Percentiles rank a stretch among this genome's conserved stretches.
Evolutionary conservation across 2,329 filamentous ascomycete species (phyloP).

Genomic region (Microcera coccophila): DNA sequence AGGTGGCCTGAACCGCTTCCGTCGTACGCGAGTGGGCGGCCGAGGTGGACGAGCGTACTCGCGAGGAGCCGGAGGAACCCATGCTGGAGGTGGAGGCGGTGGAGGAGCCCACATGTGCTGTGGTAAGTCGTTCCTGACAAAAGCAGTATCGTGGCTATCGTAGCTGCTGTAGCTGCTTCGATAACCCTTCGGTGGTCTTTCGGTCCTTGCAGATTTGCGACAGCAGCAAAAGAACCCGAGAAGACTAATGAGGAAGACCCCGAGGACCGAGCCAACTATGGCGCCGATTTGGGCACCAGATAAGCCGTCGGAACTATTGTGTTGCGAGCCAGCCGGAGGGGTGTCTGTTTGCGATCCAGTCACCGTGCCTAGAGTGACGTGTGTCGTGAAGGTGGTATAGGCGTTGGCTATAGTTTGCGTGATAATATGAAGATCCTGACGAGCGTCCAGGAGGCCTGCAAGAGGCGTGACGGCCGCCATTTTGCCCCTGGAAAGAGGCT

Average conservation of each 20-base stretch:
- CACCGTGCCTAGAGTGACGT: constrained; percentile 29
- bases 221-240: constrained; percentile 32
- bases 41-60: no score
- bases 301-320: constrained; percentile 22
- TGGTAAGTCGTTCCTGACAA: no score
- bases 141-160: no score
- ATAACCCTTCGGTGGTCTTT: constrained; percentile 12
- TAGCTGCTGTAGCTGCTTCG: constrained; percentile 11
- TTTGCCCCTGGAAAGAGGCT: neutral
- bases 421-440: constrained; percentile 29
- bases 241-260: constrained; percentile 33
- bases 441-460: constrained; percentile 11
- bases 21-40: no score
- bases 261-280: constrained; percentile 39
- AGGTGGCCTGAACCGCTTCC: constrained; percentile 1
- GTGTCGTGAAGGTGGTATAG: constrained; percentile 35
- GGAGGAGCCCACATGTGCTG: no score
- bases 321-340: constrained; percentile 13
- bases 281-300: constrained; percentile 38
- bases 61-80: no score
- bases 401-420: constrained; percentile 36
- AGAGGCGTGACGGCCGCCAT: neutral
- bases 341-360: constrained; percentile 10
- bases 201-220: constrained; percentile 4
- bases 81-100: no score